phyloP scores from a whole-genome alignment of 1,284 basidiomycete species.

The Microbotryum lychnidis-dioicae region DNA sequence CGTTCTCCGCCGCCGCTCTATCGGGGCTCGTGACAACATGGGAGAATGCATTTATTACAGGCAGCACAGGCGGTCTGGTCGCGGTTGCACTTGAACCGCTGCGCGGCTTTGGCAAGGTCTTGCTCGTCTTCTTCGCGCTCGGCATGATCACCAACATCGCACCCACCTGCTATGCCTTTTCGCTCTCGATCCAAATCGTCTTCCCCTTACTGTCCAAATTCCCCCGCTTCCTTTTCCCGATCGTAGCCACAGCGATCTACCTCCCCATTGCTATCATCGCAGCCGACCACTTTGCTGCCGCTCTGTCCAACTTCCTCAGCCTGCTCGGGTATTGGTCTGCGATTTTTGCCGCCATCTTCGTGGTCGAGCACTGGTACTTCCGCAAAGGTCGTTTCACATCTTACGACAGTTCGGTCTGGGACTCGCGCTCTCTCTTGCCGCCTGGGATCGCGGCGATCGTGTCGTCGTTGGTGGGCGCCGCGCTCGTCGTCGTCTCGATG shows the following conservation, averaged over 20 bases:
- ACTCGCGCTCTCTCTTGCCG: slow-evolving; percentile 37
- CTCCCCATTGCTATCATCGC: slow-evolving; percentile 44
- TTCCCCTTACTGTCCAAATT: slow-evolving; percentile 55
- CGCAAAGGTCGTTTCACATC: slow-evolving; percentile 28
- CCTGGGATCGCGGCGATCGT: slow-evolving; percentile 38
- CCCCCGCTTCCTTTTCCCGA: slow-evolving; percentile 77
- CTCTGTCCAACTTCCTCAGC: slow-evolving; percentile 39
- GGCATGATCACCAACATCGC: slow-evolving; percentile 78
- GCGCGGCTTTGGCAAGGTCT: slow-evolving; percentile 63
- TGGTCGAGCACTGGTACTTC: slow-evolving; percentile 36
- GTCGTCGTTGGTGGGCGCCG: slow-evolving; percentile 33
- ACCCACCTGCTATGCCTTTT: slow-evolving; percentile 69
- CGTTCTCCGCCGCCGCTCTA: slow-evolving; percentile 37
- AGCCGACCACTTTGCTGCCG: slow-evolving; percentile 38
- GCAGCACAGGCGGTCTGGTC: slow-evolving; percentile 44
- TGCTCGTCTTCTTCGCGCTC: slow-evolving; percentile 68
- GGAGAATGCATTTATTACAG: slow-evolving; percentile 35
- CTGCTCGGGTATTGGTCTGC: slow-evolving; percentile 27
- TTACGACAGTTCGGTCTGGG: slow-evolving; percentile 38
- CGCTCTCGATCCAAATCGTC: slow-evolving; percentile 70
- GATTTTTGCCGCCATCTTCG: slow-evolving; percentile 18
- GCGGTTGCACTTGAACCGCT: slow-evolving; percentile 28
- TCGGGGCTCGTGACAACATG: slow-evolving; percentile 36
- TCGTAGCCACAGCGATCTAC: slow-evolving; percentile 65
- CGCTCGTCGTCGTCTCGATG: slow-evolving; percentile 37